Evolutionary conservation across 169 alveolate genomes (phyloP), one percentile per base, ranked within the genome.

Genomic region (Plasmodium ovale): DNA sequence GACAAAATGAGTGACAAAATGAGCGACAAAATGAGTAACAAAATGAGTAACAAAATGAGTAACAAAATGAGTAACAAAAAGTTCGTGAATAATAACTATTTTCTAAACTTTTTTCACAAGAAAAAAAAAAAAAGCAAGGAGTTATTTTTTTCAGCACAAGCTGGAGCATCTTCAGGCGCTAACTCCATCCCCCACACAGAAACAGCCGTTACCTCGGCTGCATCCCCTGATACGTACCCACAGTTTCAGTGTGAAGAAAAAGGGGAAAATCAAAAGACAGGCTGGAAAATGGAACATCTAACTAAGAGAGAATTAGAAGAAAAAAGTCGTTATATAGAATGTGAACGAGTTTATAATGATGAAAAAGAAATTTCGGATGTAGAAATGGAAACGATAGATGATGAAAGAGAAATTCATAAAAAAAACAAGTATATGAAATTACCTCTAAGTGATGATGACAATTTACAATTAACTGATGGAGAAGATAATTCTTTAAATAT

Each of bases 71-170:
- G 62, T 65, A 29, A 59, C 53, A 65, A 65, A 51, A 82, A 67
- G 27, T 82, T 51, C 35, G 82, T 82, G 3, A 64, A 82, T 56
- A 65, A 82, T 82, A 82, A 82, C 25, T 74, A 59, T 59, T 74
- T 74, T 47, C 42, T 60, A 60, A 64, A 79, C 37, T 79, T 79
- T 67, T 79, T 79, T 65, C 47, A 79, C 39, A 79, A 79, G 51
- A 79, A 79, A 42, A 79, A 79, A 33, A 79, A 79, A 53, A 79
- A 64, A 64, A 64, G 49, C 21, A 54, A 79, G n/a, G 74, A 74
- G n/a, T 6, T n/a, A 10, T 47, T 53, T 44, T 70, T 10, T 21
- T n/a, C n/a, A n/a, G n/a, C n/a, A n/a, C n/a, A n/a, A n/a, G n/a
- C n/a, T n/a, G n/a, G n/a, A n/a, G n/a, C n/a, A n/a, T n/a, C n/a